phyloP scores from a whole-genome alignment of 78 protist genomes.

The Creolimax fragrantissima region DNA sequence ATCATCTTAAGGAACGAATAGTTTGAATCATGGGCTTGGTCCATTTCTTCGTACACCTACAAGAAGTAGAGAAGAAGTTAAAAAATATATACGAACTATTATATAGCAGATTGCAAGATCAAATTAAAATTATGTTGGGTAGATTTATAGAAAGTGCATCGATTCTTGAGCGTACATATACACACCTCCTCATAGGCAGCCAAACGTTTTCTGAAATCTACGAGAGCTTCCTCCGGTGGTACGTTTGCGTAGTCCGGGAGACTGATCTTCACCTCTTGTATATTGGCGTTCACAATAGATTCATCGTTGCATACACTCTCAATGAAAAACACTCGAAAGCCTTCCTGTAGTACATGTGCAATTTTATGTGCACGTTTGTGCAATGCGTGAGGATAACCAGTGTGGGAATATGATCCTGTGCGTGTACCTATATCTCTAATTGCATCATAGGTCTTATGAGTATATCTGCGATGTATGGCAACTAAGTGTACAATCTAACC shows the following conservation, averaged over 20 bases:
- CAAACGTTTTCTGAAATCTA: conserved; percentile 42
- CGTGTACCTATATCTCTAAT: background rate
- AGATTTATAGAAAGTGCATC: too few species aligned
- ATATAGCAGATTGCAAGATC: too few species aligned
- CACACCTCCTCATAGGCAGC: background rate
- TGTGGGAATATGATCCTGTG: background rate
- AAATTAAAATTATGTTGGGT: too few species aligned
- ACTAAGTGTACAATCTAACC: too few species aligned
- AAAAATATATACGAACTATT: too few species aligned
- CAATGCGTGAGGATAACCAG: background rate
- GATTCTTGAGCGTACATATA: too few species aligned
- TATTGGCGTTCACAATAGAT: conserved; percentile 45
- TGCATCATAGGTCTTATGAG: too few species aligned
- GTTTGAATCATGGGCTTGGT: background rate
- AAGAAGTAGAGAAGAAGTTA: too few species aligned
- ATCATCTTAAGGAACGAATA: background rate
- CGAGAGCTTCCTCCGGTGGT: conserved; percentile 43
- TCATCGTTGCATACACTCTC: conserved; percentile 41
- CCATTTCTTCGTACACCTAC: background rate
- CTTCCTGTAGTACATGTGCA: background rate
- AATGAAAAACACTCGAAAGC: conserved; percentile 3
- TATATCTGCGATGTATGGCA: too few species aligned
- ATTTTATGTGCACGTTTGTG: background rate
- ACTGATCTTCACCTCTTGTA: conserved; percentile 39
- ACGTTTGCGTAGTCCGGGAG: conserved; percentile 58